Percentiles rank a stretch among this genome's conserved stretches.
Conservation (phyloP, 164 flowering plant genomes). For the Platanus orientalis region DNA sequence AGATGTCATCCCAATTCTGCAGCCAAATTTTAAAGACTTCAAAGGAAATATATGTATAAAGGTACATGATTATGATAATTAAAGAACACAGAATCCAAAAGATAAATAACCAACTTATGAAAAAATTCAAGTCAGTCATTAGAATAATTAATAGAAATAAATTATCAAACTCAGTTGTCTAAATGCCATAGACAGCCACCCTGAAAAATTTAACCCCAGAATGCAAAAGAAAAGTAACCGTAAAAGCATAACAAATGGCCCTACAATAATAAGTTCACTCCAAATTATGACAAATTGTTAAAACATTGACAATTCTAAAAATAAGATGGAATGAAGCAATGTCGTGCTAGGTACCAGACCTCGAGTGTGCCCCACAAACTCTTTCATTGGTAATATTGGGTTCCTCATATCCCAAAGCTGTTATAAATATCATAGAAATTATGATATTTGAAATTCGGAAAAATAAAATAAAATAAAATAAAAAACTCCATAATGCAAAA, state of each 20-base stretch:
- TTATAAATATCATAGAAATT: conserved; percentile 1
- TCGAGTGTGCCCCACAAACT: conserved; percentile 90
- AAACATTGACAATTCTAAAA: too few relatives aligned
- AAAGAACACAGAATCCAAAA: neutral
- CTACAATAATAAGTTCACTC: neutral
- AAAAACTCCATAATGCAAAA: neutral
- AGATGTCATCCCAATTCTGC: neutral
- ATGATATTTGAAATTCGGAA: neutral
- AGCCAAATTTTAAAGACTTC: neutral
- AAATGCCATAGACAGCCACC: neutral
- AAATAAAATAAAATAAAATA: too few relatives aligned
- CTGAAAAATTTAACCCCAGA: too few relatives aligned
- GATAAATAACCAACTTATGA: neutral
- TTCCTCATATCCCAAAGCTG: conserved; percentile 99
- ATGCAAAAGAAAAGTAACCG: neutral
- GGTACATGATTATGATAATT: neutral
- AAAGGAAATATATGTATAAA: neutral
- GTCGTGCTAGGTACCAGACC: conserved; percentile 34
- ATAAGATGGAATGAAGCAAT: too few relatives aligned
- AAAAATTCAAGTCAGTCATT: neutral
- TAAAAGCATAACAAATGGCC: neutral
- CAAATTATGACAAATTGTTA: neutral
- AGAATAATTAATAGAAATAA: neutral
- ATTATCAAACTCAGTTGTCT: neutral
- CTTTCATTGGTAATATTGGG: conserved; percentile 70